Base-by-base conservation (phyloP, 1,139 yeast species). In the Magnusiomyces suaveolens region DNA sequence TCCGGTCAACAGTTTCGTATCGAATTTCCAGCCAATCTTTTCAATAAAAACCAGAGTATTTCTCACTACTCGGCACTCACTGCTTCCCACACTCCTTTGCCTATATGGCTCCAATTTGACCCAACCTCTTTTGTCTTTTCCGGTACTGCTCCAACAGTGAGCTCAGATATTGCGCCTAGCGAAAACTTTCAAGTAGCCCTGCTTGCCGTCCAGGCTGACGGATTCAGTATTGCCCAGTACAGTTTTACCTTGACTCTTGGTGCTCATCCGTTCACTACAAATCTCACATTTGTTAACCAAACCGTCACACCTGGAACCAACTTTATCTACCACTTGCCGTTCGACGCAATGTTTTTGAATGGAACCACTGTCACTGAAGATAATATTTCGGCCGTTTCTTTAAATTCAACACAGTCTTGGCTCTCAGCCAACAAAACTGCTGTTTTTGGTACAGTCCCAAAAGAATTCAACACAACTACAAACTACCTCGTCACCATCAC, bases 101-200 rank as follows among this genome's bases (percentile, higher is more conserved):
- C 99, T 26, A 83, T 80, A 63, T 92, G 98, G 98, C 73, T 89
- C 53, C 68, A 71, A 55, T 92, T 90, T 65, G 67, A 82, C 10
- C 72, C 74, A 46, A 74, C 72, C 54, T 58, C 69, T 2, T 70
- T 87, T 59, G 77, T 85, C n/a, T 90, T 89, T 67, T 75, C 81
- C 44, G 99, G 99, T 44, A 82, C 83, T 1, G 92, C 96, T 0
- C 99, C 99, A 2, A 73, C 84, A 8, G 87, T 87, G 33, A 84
- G 86, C 61, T 86, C 96, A 1, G 76, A 79, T 14, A 83, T 87
- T 62, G 98, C 98, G 1, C 97, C 97, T 14, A 87, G 95, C 36
- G 76, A 81, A 62, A 73, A 75, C 52, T 92, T 82, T 66, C 78
- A 80, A n/a, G 81, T 94, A 59, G 75, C 81, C 53, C 76, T 90